These are phyloP conservation scores for Cladosporium sphaerospermum DNA, from an alignment of 2,329 filamentous ascomycete genomes.

Conservation along the genomic window DNA sequence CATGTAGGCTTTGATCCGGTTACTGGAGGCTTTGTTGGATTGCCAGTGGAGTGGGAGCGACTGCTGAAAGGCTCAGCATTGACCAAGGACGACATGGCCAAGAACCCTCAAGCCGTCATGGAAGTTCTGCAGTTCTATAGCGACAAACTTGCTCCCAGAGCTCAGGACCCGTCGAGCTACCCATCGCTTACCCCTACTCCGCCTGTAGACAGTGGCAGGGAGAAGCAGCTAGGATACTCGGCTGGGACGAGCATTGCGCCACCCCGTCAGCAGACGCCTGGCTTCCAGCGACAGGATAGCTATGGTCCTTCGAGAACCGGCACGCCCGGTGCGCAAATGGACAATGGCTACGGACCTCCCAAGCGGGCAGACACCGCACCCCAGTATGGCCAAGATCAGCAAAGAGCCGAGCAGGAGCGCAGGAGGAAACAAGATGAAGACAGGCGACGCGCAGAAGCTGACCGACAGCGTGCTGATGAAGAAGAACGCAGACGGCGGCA, in stretches of 20 bases:
- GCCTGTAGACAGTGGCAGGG: constrained; percentile 41
- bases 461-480: constrained; percentile 34
- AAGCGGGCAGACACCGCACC: constrained; percentile 30
- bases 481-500: constrained; percentile 49
- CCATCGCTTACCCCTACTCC: constrained; percentile 63
- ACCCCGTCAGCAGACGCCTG: constrained; percentile 41
- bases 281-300: constrained; percentile 40
- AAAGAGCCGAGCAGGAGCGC: constrained; percentile 33
- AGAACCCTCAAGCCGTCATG: constrained; percentile 70
- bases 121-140: constrained; percentile 83
- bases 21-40: constrained; percentile 87
- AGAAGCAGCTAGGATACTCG: constrained; percentile 46
- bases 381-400: constrained; percentile 16
- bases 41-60: constrained; percentile 96
- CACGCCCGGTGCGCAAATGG: constrained; percentile 15
- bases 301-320: constrained; percentile 28
- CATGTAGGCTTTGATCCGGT: constrained; percentile 96
- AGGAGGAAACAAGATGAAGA: constrained; percentile 36
- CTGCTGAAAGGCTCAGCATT: constrained; percentile 92
- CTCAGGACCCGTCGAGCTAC: constrained; percentile 64
- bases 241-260: constrained; percentile 43
- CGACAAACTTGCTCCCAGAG: constrained; percentile 67
- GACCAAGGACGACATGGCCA: constrained; percentile 97
- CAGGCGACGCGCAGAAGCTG: constrained; percentile 32
- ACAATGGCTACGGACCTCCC: constrained; percentile 9